Evolutionary conservation across 2,329 filamentous ascomycete species (phyloP), one percentile per base, ranked within the genome.

Genomic region (Septoria petroselini): DNA sequence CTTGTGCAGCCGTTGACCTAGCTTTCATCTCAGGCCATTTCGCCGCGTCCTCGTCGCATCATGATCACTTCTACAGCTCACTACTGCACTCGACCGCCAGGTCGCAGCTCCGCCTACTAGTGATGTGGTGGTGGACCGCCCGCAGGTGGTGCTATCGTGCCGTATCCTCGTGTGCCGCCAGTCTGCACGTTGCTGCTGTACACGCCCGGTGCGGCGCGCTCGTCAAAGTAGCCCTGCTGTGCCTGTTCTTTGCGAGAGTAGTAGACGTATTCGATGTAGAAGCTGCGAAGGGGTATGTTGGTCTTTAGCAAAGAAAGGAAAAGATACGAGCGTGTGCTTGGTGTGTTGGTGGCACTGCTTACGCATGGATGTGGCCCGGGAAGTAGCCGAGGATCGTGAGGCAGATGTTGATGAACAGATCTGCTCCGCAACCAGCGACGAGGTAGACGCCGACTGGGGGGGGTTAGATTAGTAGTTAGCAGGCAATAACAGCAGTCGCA

Each of bases 191-290:
- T 79, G 29, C 86, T 78, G 60, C 82, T 86, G 67, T 85, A 91
- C 14, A 91, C 79, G 21, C 85, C 85, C 0, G 86, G 82, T 1
- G 85, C 85, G 2, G 75, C 76, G 7, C 70, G 63, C 3, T 74
- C 71, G 15, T 76, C 71, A 52, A 76, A 75, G 8, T 75, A 73
- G 4, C 85, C 85, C 27, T 78, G 72, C 38, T 75, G 71, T 2
- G 77, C 76, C 65, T 83, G 79, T 59, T 88, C 83, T 45, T 77
- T 78, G 31, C 85, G 84, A 62, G 88, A 81, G 68, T 85, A 91
- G 73, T 91, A 95, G 55, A 94, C 76, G 67, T 90, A 94, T 70
- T 90, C 82, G 54, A 89, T 59, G 67, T 91, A 93, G 68, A 91
- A 90, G 8, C 40, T 42, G 12, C 8, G 25, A 29, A n/a, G n/a